Conservation (phyloP, 371 early-diverging fungal species). For the Mucor racemosus region DNA sequence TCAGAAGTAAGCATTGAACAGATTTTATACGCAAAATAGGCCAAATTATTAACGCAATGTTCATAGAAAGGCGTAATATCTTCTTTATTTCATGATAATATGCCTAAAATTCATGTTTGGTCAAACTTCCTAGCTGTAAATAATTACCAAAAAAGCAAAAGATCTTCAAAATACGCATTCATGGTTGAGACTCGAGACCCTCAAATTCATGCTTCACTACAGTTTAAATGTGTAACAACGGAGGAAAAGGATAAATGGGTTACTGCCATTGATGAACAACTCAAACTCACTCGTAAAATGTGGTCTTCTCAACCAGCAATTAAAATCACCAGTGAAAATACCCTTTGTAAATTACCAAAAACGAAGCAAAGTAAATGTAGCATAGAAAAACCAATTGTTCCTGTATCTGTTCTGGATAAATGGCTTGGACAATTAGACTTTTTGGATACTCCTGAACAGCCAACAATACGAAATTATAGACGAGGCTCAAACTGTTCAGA, state of each 20-base stretch:
- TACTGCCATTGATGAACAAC: constrained; percentile 8
- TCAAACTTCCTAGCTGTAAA: constrained; percentile 4
- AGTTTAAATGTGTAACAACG: constrained; percentile 6
- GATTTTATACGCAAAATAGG: too few species aligned
- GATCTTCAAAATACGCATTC: not conserved
- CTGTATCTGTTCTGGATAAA: constrained; percentile 19
- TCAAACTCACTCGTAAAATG: constrained; percentile 4
- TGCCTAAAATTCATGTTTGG: constrained; percentile 5
- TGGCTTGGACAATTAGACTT: constrained; percentile 10
- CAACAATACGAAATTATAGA: not conserved
- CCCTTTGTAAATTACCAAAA: not conserved
- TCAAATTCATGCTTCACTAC: not conserved
- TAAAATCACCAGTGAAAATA: not conserved
- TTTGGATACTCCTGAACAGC: not conserved
- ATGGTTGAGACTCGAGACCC: constrained; percentile 6
- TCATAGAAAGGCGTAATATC: constrained; percentile 13
- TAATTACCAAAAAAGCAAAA: not conserved
- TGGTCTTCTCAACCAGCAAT: constrained; percentile 8
- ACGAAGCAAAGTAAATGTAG: not conserved
- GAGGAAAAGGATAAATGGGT: constrained; percentile 17
- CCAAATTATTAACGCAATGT: not conserved
- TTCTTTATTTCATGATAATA: not conserved
- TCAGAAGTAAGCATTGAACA: constrained; percentile 2
- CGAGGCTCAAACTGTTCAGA: not conserved
- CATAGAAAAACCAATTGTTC: not conserved